Conservation (phyloP, 1,284 basidiomycete species). For the Cryptococcus sp. region DNA sequence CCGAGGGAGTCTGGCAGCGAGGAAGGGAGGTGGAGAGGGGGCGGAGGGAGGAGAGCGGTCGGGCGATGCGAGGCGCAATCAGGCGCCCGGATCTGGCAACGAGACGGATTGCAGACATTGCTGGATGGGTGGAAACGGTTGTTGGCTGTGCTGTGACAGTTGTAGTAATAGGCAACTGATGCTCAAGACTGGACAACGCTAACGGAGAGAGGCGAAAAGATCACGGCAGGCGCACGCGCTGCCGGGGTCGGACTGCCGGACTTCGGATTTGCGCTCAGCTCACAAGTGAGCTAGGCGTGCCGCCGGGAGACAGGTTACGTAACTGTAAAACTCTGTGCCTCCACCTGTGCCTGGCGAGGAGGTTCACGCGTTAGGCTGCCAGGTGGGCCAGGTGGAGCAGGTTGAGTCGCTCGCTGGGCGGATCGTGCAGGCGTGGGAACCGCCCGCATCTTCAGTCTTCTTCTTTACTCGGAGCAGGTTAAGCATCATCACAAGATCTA, state of each 20-base stretch:
- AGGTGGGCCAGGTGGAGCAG: no score
- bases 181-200: not conserved
- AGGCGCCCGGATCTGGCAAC: no score
- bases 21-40: constrained; percentile 3
- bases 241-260: no score
- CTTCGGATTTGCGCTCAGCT: no score
- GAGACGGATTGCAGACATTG: constrained; percentile 7
- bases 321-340: no score
- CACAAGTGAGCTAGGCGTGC: no score
- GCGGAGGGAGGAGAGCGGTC: not conserved
- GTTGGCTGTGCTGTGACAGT: constrained; percentile 1
- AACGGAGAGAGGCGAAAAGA: not conserved
- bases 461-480: not conserved
- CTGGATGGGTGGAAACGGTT: not conserved
- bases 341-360: no score
- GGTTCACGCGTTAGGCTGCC: no score
- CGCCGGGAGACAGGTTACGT: no score
- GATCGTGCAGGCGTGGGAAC: not conserved
- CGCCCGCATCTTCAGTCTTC: constrained; percentile 1
- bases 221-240: not conserved
- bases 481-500: not conserved
- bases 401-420: no score
- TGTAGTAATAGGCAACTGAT: not conserved
- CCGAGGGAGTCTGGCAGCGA: not conserved
- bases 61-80: not conserved